Base-by-base conservation (phyloP, 345 rosid genomes). In the Microthlaspi erraticum region DNA sequence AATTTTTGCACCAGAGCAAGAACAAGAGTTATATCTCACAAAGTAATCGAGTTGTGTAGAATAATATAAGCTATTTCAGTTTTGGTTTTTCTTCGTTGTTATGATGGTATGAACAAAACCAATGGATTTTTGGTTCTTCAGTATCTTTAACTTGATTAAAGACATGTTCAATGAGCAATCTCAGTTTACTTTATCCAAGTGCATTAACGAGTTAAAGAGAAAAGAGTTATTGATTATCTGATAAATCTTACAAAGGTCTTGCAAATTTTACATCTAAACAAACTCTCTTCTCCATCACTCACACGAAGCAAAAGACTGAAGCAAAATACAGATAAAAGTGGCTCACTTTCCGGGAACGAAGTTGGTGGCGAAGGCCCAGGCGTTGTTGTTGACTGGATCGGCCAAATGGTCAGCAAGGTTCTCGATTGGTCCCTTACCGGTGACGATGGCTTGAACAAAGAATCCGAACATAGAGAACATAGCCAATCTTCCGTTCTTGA, bases 381-480 rank as follows among this genome's bases (percentile, higher is more conserved):
- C 87, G 29, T 82, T 89, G 96, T 90, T 88, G 86, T 77, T 87
- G 16, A 88, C 97, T 0, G 94, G 94, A 73, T 88, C 97, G 0
- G 90, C 87, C 60, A 90, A 82, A 79, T 88, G 97, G 78, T 88
- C 94, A 16, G 94, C 94, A 73, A 90, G 71, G 77, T 86, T 90
- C 81, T 87, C 89, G 64, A 88, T 17, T 0, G 95, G 95, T 7
- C 94, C 91, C 79, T 88, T 88, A 26, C 95, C 91, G 0, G 95
- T 91, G 10, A 91, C 97, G 6, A 86, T 91, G 61, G 97, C 97
- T 71, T 88, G 92, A 43, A 88, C 94, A 4, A 83, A 90, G 88
- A 88, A 85, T 48, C 94, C 93, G 5, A 86, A 90, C 96, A 90
- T 85, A 5, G 92, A 88, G 81, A 90, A 90, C 94, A 87, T 90